Evolutionary conservation across 495 filamentous ascomycete species (phyloP).

Genomic region (Pseudoneurospora amorphoporcata): DNA sequence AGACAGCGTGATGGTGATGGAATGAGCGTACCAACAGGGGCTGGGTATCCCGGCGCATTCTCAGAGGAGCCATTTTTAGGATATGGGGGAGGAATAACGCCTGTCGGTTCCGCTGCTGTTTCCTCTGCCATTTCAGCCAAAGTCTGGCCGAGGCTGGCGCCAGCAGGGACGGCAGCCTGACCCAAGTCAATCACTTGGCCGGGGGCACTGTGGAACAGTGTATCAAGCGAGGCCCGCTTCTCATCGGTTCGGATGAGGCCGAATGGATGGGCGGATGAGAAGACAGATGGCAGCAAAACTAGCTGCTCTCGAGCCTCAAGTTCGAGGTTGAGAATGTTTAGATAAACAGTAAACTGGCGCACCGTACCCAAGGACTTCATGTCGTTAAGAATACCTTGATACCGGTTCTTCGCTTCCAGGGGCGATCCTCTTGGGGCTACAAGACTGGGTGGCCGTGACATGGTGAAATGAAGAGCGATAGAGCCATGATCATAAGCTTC

Average conservation of each 20-base stretch:
- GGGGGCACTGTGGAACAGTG: not conserved
- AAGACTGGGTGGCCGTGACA: not conserved
- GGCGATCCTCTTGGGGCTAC: not conserved
- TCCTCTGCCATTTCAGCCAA: not conserved
- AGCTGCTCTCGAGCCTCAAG: not conserved
- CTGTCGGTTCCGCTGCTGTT: not conserved
- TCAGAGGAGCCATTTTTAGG: not conserved
- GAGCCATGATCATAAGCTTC: not conserved
- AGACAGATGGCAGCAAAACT: not conserved
- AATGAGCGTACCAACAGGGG: not conserved
- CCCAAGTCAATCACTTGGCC: not conserved
- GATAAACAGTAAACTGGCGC: conserved; percentile 1
- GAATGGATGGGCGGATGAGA: not conserved
- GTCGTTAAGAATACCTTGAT: not conserved
- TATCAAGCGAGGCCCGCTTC: not conserved
- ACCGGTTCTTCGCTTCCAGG: not conserved
- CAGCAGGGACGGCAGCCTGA: not conserved
- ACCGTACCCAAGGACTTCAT: not conserved
- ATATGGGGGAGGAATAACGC: not conserved
- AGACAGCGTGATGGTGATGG: not conserved
- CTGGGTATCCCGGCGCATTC: not conserved
- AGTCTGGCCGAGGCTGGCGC: not conserved
- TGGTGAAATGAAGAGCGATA: not conserved
- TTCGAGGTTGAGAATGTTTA: not conserved
- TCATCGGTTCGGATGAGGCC: not conserved